Percentiles rank a stretch among this genome's conserved stretches.
These are phyloP conservation scores for Trichoderma atrobrunneum DNA, from an alignment of 2,329 filamentous ascomycete species.

Conservation along the genomic window DNA sequence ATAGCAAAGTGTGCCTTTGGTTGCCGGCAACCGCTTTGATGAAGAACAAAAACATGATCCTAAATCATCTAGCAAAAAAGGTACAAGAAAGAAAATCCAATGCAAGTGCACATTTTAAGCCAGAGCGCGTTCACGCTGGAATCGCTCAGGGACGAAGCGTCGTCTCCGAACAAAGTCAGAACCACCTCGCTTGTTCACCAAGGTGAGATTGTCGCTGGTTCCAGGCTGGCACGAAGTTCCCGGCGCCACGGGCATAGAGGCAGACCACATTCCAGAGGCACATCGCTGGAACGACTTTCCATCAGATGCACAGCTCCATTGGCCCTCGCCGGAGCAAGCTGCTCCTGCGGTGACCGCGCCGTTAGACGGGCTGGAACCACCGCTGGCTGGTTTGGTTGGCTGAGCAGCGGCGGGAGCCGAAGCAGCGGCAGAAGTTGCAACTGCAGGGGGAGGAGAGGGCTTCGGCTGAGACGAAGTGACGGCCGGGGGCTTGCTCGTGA, in stretches of 20 bases:
- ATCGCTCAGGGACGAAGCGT: not conserved
- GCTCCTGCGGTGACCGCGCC: constrained; percentile 36
- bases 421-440: not conserved
- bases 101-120: not conserved
- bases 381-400: constrained; percentile 1
- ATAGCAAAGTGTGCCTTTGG: not conserved
- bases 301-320: constrained; percentile 54
- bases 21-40: constrained; percentile 6
- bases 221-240: constrained; percentile 51
- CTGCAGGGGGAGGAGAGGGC: not conserved
- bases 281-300: constrained; percentile 60
- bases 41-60: not conserved
- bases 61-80: not conserved
- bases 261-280: constrained; percentile 56
- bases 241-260: constrained; percentile 46
- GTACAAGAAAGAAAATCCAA: not conserved
- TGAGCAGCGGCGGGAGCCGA: not conserved
- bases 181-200: constrained; percentile 12
- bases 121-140: not conserved
- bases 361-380: not conserved
- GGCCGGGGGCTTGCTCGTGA: constrained; percentile 28
- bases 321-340: constrained; percentile 51
- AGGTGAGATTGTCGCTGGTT: constrained; percentile 27
- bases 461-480: constrained; percentile 9
- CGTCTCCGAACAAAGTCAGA: not conserved